Evolutionary conservation across 192 early-diverging fungal genomes (phyloP).

Genomic region (Gaertneriomyces semiglobifer): DNA sequence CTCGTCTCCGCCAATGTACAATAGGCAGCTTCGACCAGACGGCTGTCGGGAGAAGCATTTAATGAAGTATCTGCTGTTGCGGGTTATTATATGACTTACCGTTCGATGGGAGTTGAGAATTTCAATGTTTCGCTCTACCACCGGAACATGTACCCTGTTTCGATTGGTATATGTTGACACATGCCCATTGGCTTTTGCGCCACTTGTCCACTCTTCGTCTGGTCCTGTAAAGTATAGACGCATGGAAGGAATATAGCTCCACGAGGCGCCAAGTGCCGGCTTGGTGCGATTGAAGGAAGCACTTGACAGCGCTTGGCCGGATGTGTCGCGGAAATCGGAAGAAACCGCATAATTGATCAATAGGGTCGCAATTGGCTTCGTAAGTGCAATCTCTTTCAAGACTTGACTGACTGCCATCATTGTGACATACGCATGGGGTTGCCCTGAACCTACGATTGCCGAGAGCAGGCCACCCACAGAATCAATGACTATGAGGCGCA

Average conservation of each 20-base stretch:
- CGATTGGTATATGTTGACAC: neutral
- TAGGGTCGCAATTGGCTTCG: neutral
- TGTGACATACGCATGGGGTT: conserved; percentile 9
- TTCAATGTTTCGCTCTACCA: conserved; percentile 3
- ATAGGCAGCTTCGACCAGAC: no score
- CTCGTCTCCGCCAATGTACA: no score
- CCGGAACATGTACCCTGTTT: neutral
- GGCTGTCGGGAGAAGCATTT: no score
- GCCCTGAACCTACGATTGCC: conserved; percentile 9
- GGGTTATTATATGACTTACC: neutral
- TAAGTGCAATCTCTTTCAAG: conserved; percentile 7
- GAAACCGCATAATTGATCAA: conserved; percentile 12
- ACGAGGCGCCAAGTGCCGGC: conserved; percentile 14
- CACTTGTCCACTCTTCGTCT: neutral
- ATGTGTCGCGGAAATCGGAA: neutral
- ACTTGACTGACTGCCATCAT: conserved; percentile 17
- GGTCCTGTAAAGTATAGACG: conserved; percentile 12
- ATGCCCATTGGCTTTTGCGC: neutral
- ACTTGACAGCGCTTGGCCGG: neutral
- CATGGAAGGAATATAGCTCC: conserved; percentile 4
- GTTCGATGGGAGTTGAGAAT: conserved; percentile 3
- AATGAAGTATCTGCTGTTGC: no score
- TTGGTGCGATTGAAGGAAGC: conserved; percentile 1
- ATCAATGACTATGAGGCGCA: conserved; percentile 15
- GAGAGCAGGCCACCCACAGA: conserved; percentile 9